Evolutionary conservation across 352 stramenopile genomes (phyloP).

Genomic region (Pythium periplocum): DNA sequence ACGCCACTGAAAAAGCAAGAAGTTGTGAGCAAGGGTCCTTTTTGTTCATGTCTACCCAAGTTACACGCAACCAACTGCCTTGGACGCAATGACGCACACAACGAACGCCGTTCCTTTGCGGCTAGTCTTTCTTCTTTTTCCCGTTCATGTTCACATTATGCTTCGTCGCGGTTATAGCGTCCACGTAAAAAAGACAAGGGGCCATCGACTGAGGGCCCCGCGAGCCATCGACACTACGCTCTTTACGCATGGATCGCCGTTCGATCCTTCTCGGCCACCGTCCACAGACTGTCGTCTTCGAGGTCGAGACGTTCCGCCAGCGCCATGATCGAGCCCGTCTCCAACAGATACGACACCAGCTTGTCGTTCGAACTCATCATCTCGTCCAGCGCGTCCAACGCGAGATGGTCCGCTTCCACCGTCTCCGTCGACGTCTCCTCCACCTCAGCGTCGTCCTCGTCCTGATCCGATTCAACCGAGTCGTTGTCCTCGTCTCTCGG

Average conservation of each 20-base stretch:
- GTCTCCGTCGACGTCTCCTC: conserved; percentile 26
- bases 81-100: too few relatives aligned
- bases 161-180: too few relatives aligned
- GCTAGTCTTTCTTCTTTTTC: too few relatives aligned
- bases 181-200: too few relatives aligned
- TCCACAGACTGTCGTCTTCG: conserved; percentile 82
- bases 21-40: too few relatives aligned
- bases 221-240: too few relatives aligned
- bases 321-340: conserved; percentile 84
- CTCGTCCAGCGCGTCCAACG: conserved; percentile 55
- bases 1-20: too few relatives aligned
- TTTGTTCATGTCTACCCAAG: too few relatives aligned
- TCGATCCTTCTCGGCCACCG: conserved; percentile 79
- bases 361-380: conserved; percentile 84
- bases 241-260: conserved; percentile 71
- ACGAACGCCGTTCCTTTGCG: too few relatives aligned
- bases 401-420: conserved; percentile 16
- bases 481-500: conserved; percentile 41
- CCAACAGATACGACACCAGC: conserved; percentile 78
- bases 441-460: conserved; percentile 20
- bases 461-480: conserved; percentile 30
- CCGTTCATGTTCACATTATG: too few relatives aligned
- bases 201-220: too few relatives aligned
- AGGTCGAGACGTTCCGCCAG: conserved; percentile 74
- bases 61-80: too few relatives aligned